Evolutionary conservation across 2,329 filamentous ascomycete genomes (phyloP), one percentile per base, ranked within the genome.

Genomic region (Macroventuria anomochaeta): DNA sequence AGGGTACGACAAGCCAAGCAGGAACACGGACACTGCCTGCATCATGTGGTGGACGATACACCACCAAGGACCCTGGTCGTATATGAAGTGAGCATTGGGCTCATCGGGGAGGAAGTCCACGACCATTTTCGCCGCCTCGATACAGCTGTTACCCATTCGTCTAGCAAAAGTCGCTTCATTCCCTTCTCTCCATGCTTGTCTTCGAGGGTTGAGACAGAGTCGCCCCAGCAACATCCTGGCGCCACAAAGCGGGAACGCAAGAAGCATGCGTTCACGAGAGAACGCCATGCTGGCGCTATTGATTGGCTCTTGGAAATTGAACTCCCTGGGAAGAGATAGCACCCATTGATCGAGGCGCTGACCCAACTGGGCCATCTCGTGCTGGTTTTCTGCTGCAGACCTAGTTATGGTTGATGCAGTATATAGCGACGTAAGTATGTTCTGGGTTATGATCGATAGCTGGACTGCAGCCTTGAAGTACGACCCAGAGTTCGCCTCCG

Each of bases 11-110:
- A 78, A 56, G 40, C 71, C 74, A 15, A 76, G 67, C 53, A 77
- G 65, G 28, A 77, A 62, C 21, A 76, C 63, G 5, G 72, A 69
- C 3, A 69, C 59, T 0, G 76, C 72, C 58, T 78, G 76, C 65
- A 77, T 73, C 18, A 78, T 49, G 39, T 75, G 67, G 23, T 71
- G 67, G n/a, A 77, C 61, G 21, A 75, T 58, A 47, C 69, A 73
- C 75, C 75, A 78, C 76, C 76, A 79, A 3, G 76, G 76, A 1
- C 69, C 69, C 18, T 68, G 62, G 29, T 69, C 52, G 46, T 76
- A 75, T 5, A 71, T 41, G 28, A 60, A 59, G 2, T 68, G 46
- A 10, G 71, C 52, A 50, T 67, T 59, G 1, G 67, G 61, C 43
- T 70, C 62, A 17, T 73, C 67, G 2, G 74, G 75, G 4, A 78